Evolutionary conservation across 2,329 filamentous ascomycete genomes (phyloP), one percentile per base, ranked within the genome.

Genomic region (Trichoderma polysporum): DNA sequence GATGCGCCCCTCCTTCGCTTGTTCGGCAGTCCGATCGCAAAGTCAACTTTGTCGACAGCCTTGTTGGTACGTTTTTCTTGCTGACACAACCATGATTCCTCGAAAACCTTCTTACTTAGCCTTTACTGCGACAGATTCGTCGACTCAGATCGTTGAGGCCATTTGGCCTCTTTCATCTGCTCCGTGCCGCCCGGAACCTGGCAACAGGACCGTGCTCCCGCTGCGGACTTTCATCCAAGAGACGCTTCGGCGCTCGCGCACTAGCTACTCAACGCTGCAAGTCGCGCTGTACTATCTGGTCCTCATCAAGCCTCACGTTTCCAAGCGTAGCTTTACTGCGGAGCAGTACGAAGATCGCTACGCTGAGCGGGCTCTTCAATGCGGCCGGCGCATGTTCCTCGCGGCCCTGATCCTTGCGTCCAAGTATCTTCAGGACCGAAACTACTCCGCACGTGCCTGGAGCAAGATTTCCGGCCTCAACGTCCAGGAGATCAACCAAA

Each of bases 381-480:
- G 95, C 79, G 95, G 95, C 65, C 91, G 95, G 69, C 93, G 95
- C 74, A 98, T 98, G 94, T 98, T 99, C 77, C 86, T 99, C 63
- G 90, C 95, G 12, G 94, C 94, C 56, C 85, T 99, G 69, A 98
- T 99, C 71, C 85, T 99, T 66, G 95, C 95, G 2, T 98, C 95
- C 39, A 99, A 99, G 82, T 99, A 98, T 77, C 84, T 99, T 54
- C 95, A 99, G 79, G 95, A 99, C 77, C 90, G 94, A 72, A 99
- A 98, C 81, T 99, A 97, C 80, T 98, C 95, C 15, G 93, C 95
- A 57, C 90, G 94, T 66, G 95, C 95, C 49, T 99, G 95, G 95
- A 98, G 94, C 79, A 98, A 97, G 84, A 99, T 99, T 73, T 98
- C 95, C 19, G 95, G 95, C n/a, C 84, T 99, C 66, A 93, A 92